Evolutionary conservation across 306 rosid genomes (phyloP), one percentile per base, ranked within the genome.

Genomic region (Ceratonia siliqua): DNA sequence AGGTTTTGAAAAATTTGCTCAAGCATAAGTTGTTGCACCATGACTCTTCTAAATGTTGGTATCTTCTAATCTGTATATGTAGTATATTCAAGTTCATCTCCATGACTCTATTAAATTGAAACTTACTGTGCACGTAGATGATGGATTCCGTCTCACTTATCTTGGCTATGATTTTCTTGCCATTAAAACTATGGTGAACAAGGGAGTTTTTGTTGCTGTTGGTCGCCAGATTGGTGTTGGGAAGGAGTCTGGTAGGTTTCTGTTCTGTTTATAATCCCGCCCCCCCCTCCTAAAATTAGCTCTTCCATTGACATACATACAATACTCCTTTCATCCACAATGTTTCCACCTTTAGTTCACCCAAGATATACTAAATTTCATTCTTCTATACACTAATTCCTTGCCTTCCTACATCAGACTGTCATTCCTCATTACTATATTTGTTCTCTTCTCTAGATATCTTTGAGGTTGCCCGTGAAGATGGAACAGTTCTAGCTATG

Each of bases 91-190:
- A 18, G 41, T 58, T 63, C 20, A 28, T 74, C 6, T 55, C 21
- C 0, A 35, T 33, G 67, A n/a, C 14, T 42, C 32, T 80, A 20
- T 7, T 62, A 13, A 70, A 36, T 63, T 50, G 59, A 49, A 62
- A 28, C 30, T 57, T 75, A 22, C 5, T 79, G 76, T 81, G 43
- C 55, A 54, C 84, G 39, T 77, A 94, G 98, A 94, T 84, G 98
- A 94, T 10, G 97, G 98, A 18, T 94, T 89, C 69, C 97, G 96
- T 46, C 96, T 94, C 22, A 91, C 98, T 18, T 94, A 94, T 72
- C 97, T 94, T 57, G 97, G 98, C 33, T 94, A 94, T 70, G 98
- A 94, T 88, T 94, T 88, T 88, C 98, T 94, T 62, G 96, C 98
- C 57, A 94, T 94, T 52, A 94, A 91, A 81, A 84, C 98, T 2